These are phyloP conservation scores for Mallotus nudiflorus DNA, from an alignment of 345 rosid genomes.

Conservation along the genomic window DNA sequence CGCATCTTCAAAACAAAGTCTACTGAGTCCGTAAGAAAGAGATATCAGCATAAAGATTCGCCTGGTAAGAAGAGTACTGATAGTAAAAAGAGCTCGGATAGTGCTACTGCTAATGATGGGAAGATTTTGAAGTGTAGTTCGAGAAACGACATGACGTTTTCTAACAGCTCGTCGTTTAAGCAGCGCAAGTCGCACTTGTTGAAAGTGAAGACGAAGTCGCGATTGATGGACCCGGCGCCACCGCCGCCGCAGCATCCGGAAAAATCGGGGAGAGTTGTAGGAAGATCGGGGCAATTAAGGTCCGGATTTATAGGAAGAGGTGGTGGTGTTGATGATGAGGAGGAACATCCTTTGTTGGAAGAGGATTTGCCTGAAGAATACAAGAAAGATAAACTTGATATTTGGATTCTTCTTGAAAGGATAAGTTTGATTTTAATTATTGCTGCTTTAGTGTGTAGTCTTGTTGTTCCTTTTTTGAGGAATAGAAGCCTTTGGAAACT, in stretches of 20 bases:
- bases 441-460: slow-evolving; percentile 31
- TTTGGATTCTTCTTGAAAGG: slow-evolving; percentile 31
- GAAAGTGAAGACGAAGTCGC: slow-evolving; percentile 31
- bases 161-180: slow-evolving; percentile 23
- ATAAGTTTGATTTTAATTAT: slow-evolving; percentile 28
- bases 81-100: too few species aligned
- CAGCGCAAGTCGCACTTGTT: slow-evolving; percentile 23
- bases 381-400: slow-evolving; percentile 18
- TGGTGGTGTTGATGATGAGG: slow-evolving; percentile 25
- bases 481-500: slow-evolving; percentile 19
- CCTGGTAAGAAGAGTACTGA: slow-evolving; percentile 17
- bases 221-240: slow-evolving; percentile 30
- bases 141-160: slow-evolving; percentile 12
- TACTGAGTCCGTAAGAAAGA: slow-evolving; percentile 22
- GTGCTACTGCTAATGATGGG: slow-evolving; percentile 4
- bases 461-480: slow-evolving; percentile 14
- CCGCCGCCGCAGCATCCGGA: slow-evolving; percentile 21
- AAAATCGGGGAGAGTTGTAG: slow-evolving; percentile 24
- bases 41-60: slow-evolving; percentile 17
- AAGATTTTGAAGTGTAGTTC: slow-evolving; percentile 31
- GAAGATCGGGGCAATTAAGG: slow-evolving; percentile 31
- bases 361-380: slow-evolving; percentile 30
- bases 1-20: too few species aligned
- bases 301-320: slow-evolving; percentile 31
- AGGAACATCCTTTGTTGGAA: slow-evolving; percentile 29